Evolutionary conservation across 192 early-diverging fungal species (phyloP).

Genomic region (Podila minutissima): DNA sequence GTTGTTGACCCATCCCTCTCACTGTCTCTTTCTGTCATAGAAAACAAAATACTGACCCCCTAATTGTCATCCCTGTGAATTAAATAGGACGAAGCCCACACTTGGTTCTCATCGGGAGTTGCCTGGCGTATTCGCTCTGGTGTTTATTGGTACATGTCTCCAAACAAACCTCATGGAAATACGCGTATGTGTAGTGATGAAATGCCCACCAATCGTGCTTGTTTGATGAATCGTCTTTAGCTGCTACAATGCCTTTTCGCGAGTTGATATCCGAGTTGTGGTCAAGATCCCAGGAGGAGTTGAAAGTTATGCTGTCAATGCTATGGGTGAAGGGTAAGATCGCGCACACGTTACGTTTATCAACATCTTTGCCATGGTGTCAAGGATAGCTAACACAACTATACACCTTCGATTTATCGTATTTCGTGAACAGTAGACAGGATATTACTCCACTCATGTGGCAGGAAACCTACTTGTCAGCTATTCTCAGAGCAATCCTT

Average conservation of each 20-base stretch:
- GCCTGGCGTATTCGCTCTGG: conserved; percentile 72
- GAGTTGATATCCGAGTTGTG: conserved; percentile 96
- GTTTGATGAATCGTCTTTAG: conserved; percentile 56
- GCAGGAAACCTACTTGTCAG: conserved; percentile 92
- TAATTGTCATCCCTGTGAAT: too few relatives aligned
- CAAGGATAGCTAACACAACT: neutral
- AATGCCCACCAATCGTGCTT: neutral
- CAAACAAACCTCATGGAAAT: neutral
- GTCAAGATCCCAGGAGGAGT: conserved; percentile 99
- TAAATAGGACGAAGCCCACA: conserved; percentile 69
- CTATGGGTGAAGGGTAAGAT: conserved; percentile 84
- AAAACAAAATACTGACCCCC: too few relatives aligned
- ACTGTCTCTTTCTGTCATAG: too few relatives aligned
- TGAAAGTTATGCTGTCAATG: conserved; percentile 89
- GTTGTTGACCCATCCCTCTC: too few relatives aligned
- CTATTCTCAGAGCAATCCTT: conserved; percentile 88
- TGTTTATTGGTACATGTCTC: conserved; percentile 62
- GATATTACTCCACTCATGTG: conserved; percentile 83
- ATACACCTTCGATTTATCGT: neutral
- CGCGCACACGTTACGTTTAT: too few relatives aligned
- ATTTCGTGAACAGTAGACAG: conserved; percentile 49
- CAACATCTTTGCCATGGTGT: neutral
- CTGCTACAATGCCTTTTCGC: conserved; percentile 97
- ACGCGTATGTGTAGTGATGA: neutral
- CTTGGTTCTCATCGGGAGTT: conserved; percentile 71